A percentile compares a stretch with the other conserved stretches of the same genome.
phyloP scores from a whole-genome alignment of 1,284 basidiomycete species.

The Ustilago loliicola region DNA sequence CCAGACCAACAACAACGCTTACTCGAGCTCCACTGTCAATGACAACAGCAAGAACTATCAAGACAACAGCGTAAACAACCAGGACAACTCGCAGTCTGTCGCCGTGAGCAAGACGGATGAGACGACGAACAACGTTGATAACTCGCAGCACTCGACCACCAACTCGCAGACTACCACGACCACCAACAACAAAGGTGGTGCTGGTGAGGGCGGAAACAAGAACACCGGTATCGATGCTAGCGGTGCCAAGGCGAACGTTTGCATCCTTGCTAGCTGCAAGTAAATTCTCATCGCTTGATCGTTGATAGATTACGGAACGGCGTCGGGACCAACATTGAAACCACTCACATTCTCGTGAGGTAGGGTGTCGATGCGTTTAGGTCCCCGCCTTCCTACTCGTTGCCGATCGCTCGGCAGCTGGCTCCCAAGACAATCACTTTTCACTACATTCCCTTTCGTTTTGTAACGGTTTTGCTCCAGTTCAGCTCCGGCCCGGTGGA shows the following conservation, averaged over 20 bases:
- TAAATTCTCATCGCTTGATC: background rate
- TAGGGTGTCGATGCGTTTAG: too few relatives aligned
- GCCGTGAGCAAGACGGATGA: background rate
- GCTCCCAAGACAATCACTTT: too few relatives aligned
- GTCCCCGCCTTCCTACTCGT: too few relatives aligned
- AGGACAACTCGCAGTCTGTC: conserved; percentile 1
- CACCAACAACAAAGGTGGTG: conserved; percentile 11
- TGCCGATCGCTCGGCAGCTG: too few relatives aligned
- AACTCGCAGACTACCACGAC: conserved; percentile 4
- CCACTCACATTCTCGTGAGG: background rate
- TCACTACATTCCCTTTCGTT: too few relatives aligned
- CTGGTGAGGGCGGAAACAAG: conserved; percentile 15
- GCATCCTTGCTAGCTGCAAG: conserved; percentile 34
- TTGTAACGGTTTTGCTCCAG: too few relatives aligned
- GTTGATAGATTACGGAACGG: too few relatives aligned
- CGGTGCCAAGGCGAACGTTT: conserved; percentile 32
- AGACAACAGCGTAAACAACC: conserved; percentile 9
- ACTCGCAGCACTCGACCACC: conserved; percentile 1
- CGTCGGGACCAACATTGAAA: background rate
- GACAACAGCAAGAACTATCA: conserved; percentile 11
- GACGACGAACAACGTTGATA: conserved; percentile 15
- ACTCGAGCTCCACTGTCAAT: background rate
- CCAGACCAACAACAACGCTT: conserved; percentile 18
- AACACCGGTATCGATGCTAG: conserved; percentile 21
- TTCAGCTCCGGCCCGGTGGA: too few relatives aligned